Evolutionary conservation across 2,329 filamentous ascomycete species (phyloP).

Genomic region (Salinomyces thailandicus): DNA sequence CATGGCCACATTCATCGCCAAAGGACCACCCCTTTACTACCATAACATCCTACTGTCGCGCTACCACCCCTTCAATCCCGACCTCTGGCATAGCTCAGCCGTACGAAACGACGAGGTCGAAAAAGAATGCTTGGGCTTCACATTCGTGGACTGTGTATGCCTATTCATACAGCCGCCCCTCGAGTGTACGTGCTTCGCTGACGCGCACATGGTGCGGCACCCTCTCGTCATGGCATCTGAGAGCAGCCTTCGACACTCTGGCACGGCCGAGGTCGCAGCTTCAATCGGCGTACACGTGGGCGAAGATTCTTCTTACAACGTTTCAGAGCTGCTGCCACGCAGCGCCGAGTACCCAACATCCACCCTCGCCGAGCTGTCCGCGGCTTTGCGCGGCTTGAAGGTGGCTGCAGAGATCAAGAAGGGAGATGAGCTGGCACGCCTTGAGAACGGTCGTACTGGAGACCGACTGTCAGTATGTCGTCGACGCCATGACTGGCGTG

Average conservation of each 20-base stretch:
- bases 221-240: slow-evolving; percentile 3
- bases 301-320: neutral
- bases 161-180: too few relatives aligned
- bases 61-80: too few relatives aligned
- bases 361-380: neutral
- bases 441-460: neutral
- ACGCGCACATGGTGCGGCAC: neutral
- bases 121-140: neutral
- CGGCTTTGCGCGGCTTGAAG: neutral
- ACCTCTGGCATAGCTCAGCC: too few relatives aligned
- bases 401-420: neutral
- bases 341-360: neutral
- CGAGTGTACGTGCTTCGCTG: neutral
- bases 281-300: neutral
- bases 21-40: too few relatives aligned
- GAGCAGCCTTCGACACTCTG: neutral
- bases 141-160: neutral
- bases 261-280: neutral
- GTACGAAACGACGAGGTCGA: neutral
- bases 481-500: neutral
- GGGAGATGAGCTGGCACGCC: neutral
- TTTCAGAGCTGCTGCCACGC: neutral
- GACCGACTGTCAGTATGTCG: neutral
- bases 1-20: too few relatives aligned
- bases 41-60: too few relatives aligned